Evolutionary conservation across 345 rosid genomes (phyloP), one percentile per base, ranked within the genome.

Genomic region (Rhodamnia rubescens): DNA sequence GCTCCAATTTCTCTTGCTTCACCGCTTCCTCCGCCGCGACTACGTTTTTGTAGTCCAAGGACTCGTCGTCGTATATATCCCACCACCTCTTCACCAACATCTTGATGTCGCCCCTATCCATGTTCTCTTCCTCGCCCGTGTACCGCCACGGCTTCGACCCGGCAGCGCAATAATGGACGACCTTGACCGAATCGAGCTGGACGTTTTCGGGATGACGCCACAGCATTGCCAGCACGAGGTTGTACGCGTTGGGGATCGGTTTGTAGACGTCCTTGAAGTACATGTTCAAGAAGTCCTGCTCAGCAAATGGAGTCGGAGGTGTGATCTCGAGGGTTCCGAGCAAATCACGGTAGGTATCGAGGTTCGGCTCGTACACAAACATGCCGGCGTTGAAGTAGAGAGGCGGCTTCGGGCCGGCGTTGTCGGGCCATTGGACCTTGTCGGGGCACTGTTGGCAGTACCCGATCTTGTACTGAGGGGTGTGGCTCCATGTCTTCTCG

Each of bases 121-220:
- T 90, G 87, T 92, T 91, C 82, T 64, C 87, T 85, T 91, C 94
- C 78, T 90, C 15, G 8, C 94, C 94, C 3, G 93, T 92, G 52
- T 86, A 91, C 88, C 88, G 89, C 94, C 94, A 91, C 22, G 94
- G 94, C 88, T 92, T 92, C 9, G 92, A 84, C 36, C 94, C 94
- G 82, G 85, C 89, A 13, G 93, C 93, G 69, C 93, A 90, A 24
- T 89, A 90, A 20, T 92, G 94, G 29, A 87, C 92, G 6, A 92
- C 93, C 86, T 90, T 89, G 7, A 88, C 89, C 14, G 56, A 16
- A 15, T 87, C 89, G 2, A 91, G 75, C 49, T 90, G 82, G 3
- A 91, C 44, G 51, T 89, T 91, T 75, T 90, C 92, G 2, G 92
- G 94, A 29, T 92, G 94, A 44, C 93, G 89, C 94, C 94, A 92